Base-by-base conservation (phyloP, 345 rosid species). In the Eucalyptus tenuipes region DNA sequence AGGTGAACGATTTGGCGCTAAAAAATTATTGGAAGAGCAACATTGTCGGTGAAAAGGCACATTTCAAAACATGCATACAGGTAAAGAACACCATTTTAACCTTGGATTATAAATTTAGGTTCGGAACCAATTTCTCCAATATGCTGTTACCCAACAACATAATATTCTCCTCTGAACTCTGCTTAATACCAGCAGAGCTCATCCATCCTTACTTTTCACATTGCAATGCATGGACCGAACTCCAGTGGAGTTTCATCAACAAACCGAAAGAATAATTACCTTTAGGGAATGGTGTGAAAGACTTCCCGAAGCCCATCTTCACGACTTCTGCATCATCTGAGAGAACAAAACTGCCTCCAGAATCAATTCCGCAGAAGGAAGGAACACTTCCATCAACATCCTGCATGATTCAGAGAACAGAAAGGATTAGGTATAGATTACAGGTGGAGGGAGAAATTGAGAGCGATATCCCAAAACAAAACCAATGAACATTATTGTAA, bases 241-340 rank as follows among this genome's bases (percentile, higher is more conserved):
- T 61, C 33, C 8, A 29, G 8, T 29, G 68, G 14, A 13, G 16
- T 17, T 2, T 2, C 68, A 12, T 61, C 68, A 61, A 61, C 16
- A 27, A 27, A 25, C 16, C 1, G 0, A 27, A 7, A 86, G 75
- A 44, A 29, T 37, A 44, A 42, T 86, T 93, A 98, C 99, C 99
- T 95, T 96, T 96, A 49, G 99, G 99, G 89, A 98, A 97, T 88
- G 99, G 99, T 4, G 99, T 96, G 94, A 94, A 97, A 59, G 98
- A 98, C 92, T 95, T 96, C 80, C 99, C 99, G 88, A 97, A 97
- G 85, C 97, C 94, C 91, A 93, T 95, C 92, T 95, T 92, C 88
- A 96, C 91, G 45, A 94, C 91, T 61, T 94, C 94, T 22, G 88
- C 89, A 90, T 96, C 97, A 87, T 95, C 97, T 13, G 98, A 93